A percentile compares a stretch with the other conserved stretches of the same genome.
Evolutionary conservation across 805 yeast genomes (phyloP).

Genomic region (Metschnikowia reukaufii): DNA sequence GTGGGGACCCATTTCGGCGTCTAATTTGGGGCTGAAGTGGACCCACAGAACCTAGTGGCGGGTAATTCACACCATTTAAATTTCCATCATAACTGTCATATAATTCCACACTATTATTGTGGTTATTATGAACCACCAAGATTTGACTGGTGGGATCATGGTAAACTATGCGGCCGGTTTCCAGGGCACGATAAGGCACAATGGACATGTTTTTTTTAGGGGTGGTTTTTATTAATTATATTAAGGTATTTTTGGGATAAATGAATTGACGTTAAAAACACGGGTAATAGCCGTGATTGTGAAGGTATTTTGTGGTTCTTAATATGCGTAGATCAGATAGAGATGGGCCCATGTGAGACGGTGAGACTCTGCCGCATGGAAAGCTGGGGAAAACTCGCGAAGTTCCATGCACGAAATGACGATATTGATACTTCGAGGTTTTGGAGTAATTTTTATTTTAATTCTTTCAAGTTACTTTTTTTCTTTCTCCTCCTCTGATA

Average conservation of each 20-base stretch:
- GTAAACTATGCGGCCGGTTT: slow-evolving; percentile 30
- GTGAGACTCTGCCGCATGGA: too few species aligned
- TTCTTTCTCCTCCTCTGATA: slow-evolving; percentile 20
- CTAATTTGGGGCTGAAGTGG: neutral
- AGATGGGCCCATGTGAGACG: too few species aligned
- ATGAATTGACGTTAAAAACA: too few species aligned
- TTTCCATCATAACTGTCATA: slow-evolving; percentile 22
- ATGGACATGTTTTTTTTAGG: slow-evolving; percentile 30
- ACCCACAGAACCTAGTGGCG: neutral
- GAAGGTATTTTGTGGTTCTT: too few species aligned
- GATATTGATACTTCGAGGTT: too few species aligned
- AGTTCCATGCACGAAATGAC: neutral
- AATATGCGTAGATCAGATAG: too few species aligned
- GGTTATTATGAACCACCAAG: slow-evolving; percentile 35
- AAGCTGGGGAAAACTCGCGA: slow-evolving; percentile 2
- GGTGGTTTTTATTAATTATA: too few species aligned
- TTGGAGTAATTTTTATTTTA: neutral
- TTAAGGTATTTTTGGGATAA: too few species aligned
- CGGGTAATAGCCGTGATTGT: too few species aligned
- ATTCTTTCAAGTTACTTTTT: neutral
- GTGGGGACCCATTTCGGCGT: neutral
- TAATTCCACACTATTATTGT: slow-evolving; percentile 26
- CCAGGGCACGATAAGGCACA: slow-evolving; percentile 34
- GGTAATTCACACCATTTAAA: slow-evolving; percentile 4
- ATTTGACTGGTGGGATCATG: slow-evolving; percentile 38